Evolutionary conservation across 768 basidiomycete genomes (phyloP), one percentile per base, ranked within the genome.

Genomic region (Rhodotorula toruloides): DNA sequence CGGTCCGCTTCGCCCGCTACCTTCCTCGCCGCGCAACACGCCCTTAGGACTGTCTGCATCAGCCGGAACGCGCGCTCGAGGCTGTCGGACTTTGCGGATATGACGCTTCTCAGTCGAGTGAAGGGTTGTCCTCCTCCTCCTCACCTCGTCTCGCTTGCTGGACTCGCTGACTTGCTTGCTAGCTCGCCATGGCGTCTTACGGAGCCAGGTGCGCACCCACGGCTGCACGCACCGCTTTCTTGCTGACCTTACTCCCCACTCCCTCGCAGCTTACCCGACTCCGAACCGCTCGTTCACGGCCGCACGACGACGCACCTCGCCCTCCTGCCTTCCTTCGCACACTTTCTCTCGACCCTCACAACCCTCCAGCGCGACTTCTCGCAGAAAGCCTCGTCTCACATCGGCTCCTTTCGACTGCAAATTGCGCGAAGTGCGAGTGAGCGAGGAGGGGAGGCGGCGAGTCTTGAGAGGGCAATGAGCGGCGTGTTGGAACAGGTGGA

Each of bases 231-330:
- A 8, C 47, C 31, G 8, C 47, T 9, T 14, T 17, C 19, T 31
- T 12, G 27, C 13, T 31, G 11, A 14, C 47, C 7, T 16, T 39
- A 8, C 44, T 22, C 36, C 36, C 9, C 31, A 1, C 13, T 9
- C 21, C 12, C 32, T 2, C 29, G 6, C 52, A 70, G 68, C 19
- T 54, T 71, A 6, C 70, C 70, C 48, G 70, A 71, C 65, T 58
- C 43, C 5, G 59, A 55, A 9, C 50, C 44, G 4, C 61, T 71
- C 37, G 53, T 71, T 11, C 39, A 58, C 50, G 3, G 31, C 10
- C 61, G 59, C 22, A 4, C 32, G 5, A 6, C 55, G 2, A 10
- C 57, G 1, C 58, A 63, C 54, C 58, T 71, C 54, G 46, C 58
- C 27, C 62, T 67, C 58, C 47, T 67, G 17, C 65, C 70, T 1